Evolutionary conservation across 1,284 basidiomycete genomes (phyloP), one percentile per base, ranked within the genome.

Genomic region (Leccinum holopus): DNA sequence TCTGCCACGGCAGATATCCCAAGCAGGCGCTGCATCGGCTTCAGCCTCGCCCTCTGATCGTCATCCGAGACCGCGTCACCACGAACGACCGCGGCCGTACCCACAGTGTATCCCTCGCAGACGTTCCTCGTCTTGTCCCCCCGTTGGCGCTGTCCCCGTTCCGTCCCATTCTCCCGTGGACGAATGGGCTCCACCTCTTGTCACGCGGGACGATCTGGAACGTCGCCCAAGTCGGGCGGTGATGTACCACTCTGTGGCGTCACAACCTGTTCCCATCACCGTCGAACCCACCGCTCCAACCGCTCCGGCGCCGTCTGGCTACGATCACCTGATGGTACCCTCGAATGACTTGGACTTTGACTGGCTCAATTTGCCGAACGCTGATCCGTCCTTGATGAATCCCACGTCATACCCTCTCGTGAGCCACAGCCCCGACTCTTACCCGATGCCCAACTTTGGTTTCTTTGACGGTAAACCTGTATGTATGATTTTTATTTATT

Each of bases 1-100:
- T 4, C 69, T 77, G 16, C 81, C 82, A 16, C 71, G 75, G 11
- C 81, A 82, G 54, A 76, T 85, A 30, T 79, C 80, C 58, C 37
- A 7, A 3, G 63, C 62, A 55, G 63, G 52, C 9, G 10, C 54
- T 1, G 10, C 56, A 2, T 61, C 63, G n/a, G 59, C 64, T 1
- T 7, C 51, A 3, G 62, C 44, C 18, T 52, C 51, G 7, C 51
- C 28, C 4, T 52, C 25, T 30, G 25, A 21, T 30, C 21, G 60
- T 16, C 61, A 57, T 37, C 14, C 47, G 4, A 63, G 52, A 49
- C 18, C 39, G 3, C 60, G 61, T 39, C 64, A 59, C 9, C 68
- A 57, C 3, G 67, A 67, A 53, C 70, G 67, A 9, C 67, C 62
- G 41, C 66, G 66, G 44, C 73, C 68, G 47, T 70, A 67, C 56